A percentile compares a stretch with the other conserved stretches of the same genome.
phyloP scores from a whole-genome alignment of 2,329 filamentous ascomycete genomes.

The Pseudogymnoascus sp. region DNA sequence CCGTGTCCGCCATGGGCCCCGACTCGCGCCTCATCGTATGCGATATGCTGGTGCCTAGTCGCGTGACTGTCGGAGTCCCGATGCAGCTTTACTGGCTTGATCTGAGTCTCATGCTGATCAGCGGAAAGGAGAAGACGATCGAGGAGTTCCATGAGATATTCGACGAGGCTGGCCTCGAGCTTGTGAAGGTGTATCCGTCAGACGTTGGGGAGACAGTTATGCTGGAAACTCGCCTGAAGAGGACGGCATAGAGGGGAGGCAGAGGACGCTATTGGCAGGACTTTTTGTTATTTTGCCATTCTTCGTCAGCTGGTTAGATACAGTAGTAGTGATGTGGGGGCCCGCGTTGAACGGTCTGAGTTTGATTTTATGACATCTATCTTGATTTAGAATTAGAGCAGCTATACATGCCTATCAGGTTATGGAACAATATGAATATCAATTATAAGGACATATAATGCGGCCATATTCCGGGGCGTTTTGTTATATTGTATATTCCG shows the following conservation, averaged over 20 bases:
- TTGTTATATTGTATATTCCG: background rate
- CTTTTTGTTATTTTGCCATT: background rate
- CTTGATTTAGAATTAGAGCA: background rate
- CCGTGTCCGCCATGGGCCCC: conserved; percentile 17
- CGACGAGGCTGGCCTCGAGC: conserved; percentile 18
- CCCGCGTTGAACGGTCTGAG: too few species aligned
- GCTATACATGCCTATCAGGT: background rate
- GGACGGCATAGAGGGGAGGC: background rate
- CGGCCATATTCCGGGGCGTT: background rate
- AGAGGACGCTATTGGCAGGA: background rate
- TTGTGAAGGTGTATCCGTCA: conserved; percentile 22
- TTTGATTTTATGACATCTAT: background rate
- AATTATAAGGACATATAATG: background rate
- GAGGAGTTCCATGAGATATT: conserved; percentile 23
- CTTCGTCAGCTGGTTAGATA: background rate
- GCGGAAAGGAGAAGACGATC: conserved; percentile 26
- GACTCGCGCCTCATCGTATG: conserved; percentile 21
- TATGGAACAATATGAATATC: background rate
- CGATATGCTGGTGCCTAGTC: conserved; percentile 21
- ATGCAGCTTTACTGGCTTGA: conserved; percentile 26
- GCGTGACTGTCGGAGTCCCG: conserved; percentile 20
- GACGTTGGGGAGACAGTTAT: conserved; percentile 26
- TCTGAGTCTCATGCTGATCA: conserved; percentile 23
- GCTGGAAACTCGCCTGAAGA: conserved; percentile 26
- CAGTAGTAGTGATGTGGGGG: background rate